A percentile compares a stretch with the other conserved stretches of the same genome.
These are phyloP conservation scores for Scleromitrula shiraiana DNA, from an alignment of 2,329 filamentous ascomycete species.

Conservation along the genomic window DNA sequence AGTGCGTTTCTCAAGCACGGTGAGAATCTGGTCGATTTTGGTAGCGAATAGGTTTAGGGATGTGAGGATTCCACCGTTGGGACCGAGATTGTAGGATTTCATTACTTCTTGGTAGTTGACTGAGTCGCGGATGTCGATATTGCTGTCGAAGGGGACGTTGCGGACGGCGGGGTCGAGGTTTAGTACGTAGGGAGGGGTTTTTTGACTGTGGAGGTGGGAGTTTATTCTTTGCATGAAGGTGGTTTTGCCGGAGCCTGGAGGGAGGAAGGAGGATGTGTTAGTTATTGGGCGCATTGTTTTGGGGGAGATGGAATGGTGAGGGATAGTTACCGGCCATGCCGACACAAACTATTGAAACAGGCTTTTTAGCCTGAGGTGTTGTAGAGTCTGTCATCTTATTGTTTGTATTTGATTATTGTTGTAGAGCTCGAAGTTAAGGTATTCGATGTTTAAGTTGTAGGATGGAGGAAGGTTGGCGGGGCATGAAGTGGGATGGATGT, in stretches of 20 bases:
- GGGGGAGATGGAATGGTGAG: background rate
- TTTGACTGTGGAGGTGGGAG: slow-evolving; percentile 75
- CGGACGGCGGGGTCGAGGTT: slow-evolving; percentile 95
- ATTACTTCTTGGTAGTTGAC: slow-evolving; percentile 99
- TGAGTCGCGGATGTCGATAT: slow-evolving; percentile 97
- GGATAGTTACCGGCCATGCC: slow-evolving; percentile 83
- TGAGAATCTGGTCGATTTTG: slow-evolving; percentile 92
- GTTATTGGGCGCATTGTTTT: slow-evolving; percentile 1
- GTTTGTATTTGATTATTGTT: background rate
- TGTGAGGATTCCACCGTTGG: slow-evolving; percentile 94
- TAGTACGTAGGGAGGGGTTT: slow-evolving; percentile 82
- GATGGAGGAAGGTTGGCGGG: slow-evolving; percentile 15
- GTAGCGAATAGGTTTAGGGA: slow-evolving; percentile 95
- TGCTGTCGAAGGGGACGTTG: slow-evolving; percentile 88
- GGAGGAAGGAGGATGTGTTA: background rate
- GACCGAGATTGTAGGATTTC: slow-evolving; percentile 97
- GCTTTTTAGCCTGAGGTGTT: slow-evolving; percentile 33
- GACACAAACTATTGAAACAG: slow-evolving; percentile 82
- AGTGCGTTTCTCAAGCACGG: slow-evolving; percentile 81
- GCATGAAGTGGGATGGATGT: slow-evolving; percentile 19
- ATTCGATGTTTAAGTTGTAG: slow-evolving; percentile 1
- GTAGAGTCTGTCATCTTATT: slow-evolving; percentile 34
- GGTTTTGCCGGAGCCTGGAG: slow-evolving; percentile 85
- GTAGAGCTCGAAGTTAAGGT: background rate
- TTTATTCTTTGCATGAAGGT: slow-evolving; percentile 99